Conservation (phyloP, 2,329 filamentous ascomycete genomes). For the Elsinoe necatrix region DNA sequence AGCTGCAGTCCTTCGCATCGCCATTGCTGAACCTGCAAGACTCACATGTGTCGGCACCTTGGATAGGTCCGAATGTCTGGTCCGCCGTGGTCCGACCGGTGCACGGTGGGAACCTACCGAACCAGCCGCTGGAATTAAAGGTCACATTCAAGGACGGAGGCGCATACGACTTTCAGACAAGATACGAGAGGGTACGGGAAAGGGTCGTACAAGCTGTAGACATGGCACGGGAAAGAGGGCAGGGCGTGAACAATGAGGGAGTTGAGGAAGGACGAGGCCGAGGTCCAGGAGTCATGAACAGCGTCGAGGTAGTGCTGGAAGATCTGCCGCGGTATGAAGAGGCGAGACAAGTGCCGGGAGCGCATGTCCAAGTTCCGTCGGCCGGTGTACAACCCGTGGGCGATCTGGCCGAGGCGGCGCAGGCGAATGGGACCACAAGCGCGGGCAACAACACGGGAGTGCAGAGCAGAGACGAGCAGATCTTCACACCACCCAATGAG, state of each 20-base stretch:
- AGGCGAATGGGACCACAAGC: constrained; percentile 20
- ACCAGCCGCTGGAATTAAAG: constrained; percentile 68
- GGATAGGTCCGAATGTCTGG: constrained; percentile 92
- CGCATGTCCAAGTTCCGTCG: constrained; percentile 27
- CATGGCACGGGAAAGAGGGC: constrained; percentile 57
- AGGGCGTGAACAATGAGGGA: constrained; percentile 32
- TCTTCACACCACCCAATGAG: constrained; percentile 52
- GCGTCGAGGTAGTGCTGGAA: constrained; percentile 59
- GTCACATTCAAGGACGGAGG: constrained; percentile 91
- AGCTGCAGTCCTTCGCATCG: constrained; percentile 79
- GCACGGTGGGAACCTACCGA: constrained; percentile 67
- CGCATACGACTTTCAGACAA: constrained; percentile 80
- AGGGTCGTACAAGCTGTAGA: constrained; percentile 73
- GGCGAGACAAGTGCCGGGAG: constrained; percentile 27
- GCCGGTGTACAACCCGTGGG: constrained; percentile 24
- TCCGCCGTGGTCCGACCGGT: constrained; percentile 71
- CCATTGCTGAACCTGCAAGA: constrained; percentile 84
- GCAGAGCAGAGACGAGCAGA: constrained; percentile 21
- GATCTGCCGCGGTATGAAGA: constrained; percentile 82
- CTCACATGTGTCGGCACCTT: constrained; percentile 75
- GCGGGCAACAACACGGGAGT: constrained; percentile 20
- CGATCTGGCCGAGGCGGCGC: constrained; percentile 20
- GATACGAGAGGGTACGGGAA: constrained; percentile 78
- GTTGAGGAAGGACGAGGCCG: constrained; percentile 27
- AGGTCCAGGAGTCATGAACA: constrained; percentile 35